Base-by-base conservation (phyloP, 148 eudicot genomes). In the Amaranthus hypochondriacus region DNA sequence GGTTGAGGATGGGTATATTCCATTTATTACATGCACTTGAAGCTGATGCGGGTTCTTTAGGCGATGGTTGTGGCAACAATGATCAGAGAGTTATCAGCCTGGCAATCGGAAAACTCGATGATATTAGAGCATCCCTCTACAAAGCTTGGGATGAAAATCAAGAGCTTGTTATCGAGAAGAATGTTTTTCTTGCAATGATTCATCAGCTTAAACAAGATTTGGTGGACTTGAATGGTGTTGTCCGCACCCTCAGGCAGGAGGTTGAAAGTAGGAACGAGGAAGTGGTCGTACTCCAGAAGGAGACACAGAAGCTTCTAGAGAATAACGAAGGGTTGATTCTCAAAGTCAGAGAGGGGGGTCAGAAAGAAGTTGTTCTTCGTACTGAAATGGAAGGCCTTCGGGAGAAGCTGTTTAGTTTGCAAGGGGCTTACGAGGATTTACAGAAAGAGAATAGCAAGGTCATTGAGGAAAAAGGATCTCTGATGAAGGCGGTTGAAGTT, bases 111-210 rank as follows among this genome's bases (percentile, higher is more conserved):
- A 89, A 86, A 70, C 70, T 96, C 49, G 83, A 78, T 68, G 81
- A 82, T 55, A 76, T 81, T 58, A 90, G 87, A 78, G 66, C 62
- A 21, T 87, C 89, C 64, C 79, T 89, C 7, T 64, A 39, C 71
- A 57, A 78, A 75, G 80, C 83, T 7, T 83, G 79, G 80, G 92
- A 88, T 69, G 92, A 86, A 75, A 92, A 90, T 79, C 87, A 84
- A 72, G 63, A 77, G 81, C 85, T 77, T 78, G 78, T 81, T 66
- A 77, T 96, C 48, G 85, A 92, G 75, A 86, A 80, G 55, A 85
- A 88, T 0, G 89, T 90, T 80, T 81, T 96, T 72, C 59, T 85
- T 70, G 78, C 90, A 64, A 73, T 85, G 73, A 80, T 92, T 70
- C 69, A 77, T 73, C 90, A 92, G 75, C 84, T 96, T 58, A 87